Evolutionary conservation across 1,139 yeast genomes (phyloP), one percentile per base, ranked within the genome.

Genomic region (Groenewaldozyma sp.): DNA sequence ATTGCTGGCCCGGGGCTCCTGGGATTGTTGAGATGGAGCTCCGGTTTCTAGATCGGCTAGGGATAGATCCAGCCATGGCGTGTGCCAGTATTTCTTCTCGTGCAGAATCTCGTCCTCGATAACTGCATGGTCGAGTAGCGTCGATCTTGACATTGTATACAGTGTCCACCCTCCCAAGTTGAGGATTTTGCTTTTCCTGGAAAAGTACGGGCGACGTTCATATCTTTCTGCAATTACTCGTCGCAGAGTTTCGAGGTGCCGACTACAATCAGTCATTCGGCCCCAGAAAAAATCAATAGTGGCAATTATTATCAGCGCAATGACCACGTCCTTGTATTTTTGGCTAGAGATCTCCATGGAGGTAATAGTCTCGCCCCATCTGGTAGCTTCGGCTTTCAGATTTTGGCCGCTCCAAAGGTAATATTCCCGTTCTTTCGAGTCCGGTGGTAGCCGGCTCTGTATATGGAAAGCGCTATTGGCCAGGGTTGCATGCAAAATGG

Each of bases 201-300:
- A 78, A 24, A 84, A 60, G 45, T 73, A 73, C 53, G 78, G 79
- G 54, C 86, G 75, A 40, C 67, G 70, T 36, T 65, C 65, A 78
- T 80, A 78, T 51, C 88, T 76, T 49, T 78, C 74, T 32, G 73
- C 71, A 24, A 86, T 80, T 37, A 83, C 80, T 44, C 73, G 73
- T 44, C 84, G 91, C 63, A 94, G 82, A 54, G 87, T 77, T 39
- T 76, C 73, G 41, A 86, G 67, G 59, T 84, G 83, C 44, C 77
- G 71, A 45, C 77, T 76, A 51, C 94, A 83, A 50, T 83, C 94
- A 45, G 81, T 80, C 93, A 82, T 83, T 1, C 93, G 80, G 1
- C 95, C 95, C 83, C 94, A 82, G 6, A 83, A 91, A 42, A 83
- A 78, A 62, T 86, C 95, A 41, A 86, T 84, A 18, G 88, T 78